phyloP scores from a whole-genome alignment of 805 yeast species.

The Sugiyamaella floridensis region DNA sequence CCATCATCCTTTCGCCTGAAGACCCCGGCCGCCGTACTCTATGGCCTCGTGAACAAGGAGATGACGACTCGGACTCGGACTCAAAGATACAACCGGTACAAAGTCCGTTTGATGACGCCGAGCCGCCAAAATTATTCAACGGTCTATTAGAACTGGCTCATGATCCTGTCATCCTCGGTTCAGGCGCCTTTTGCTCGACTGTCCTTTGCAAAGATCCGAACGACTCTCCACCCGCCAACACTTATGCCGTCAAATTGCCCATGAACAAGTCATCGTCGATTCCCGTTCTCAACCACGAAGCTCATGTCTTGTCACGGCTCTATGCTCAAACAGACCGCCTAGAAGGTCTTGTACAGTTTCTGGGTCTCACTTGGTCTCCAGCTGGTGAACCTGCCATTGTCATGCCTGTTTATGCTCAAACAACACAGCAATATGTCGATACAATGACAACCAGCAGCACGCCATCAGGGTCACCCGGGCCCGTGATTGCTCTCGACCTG shows the following conservation, averaged over 20 bases:
- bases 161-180: conserved; percentile 10
- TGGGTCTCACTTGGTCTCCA: conserved; percentile 8
- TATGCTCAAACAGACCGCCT: neutral
- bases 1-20: neutral
- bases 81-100: neutral
- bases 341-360: conserved; percentile 11
- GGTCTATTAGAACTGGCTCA: neutral
- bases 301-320: neutral
- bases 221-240: neutral
- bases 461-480: too few species aligned
- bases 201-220: conserved; percentile 1
- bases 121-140: neutral
- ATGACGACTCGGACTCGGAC: neutral
- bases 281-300: conserved; percentile 13
- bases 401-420: conserved; percentile 16
- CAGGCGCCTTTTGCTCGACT: conserved; percentile 15
- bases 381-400: conserved; percentile 14
- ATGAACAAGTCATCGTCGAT: conserved; percentile 1
- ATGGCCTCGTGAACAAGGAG: neutral
- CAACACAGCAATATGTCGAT: conserved; percentile 10
- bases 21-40: neutral
- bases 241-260: conserved; percentile 14
- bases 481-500: conserved; percentile 16
- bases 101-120: neutral
- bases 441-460: too few species aligned